Evolutionary conservation across 306 rosid species (phyloP).

Genomic region (Vigna nakashimae): DNA sequence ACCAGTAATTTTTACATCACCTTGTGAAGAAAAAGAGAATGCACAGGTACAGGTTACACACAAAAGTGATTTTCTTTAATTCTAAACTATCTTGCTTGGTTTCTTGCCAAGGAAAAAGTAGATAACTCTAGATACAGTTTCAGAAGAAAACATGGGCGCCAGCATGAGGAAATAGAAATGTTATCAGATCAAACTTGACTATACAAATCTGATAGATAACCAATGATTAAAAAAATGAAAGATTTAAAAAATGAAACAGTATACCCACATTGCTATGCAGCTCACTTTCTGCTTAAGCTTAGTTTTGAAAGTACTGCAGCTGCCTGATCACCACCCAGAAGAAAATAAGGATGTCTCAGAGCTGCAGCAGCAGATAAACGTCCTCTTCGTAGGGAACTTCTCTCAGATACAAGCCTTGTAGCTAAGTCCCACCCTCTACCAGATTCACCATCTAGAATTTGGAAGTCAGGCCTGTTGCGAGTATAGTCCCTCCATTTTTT

Average conservation of each 20-base stretch:
- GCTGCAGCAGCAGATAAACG: slow-evolving; percentile 88
- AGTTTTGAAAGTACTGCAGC: slow-evolving; percentile 88
- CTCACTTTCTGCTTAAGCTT: slow-evolving; percentile 64
- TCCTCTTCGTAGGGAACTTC: slow-evolving; percentile 75
- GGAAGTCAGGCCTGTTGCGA: slow-evolving; percentile 65
- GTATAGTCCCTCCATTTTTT: slow-evolving; percentile 79
- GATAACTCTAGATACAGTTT: background rate
- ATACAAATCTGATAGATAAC: slow-evolving; percentile 5
- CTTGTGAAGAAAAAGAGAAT: slow-evolving; percentile 14
- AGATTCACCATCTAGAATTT: slow-evolving; percentile 77
- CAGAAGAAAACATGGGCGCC: background rate
- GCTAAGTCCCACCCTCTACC: slow-evolving; percentile 96
- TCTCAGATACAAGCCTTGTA: slow-evolving; percentile 77
- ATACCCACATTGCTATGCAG: slow-evolving; percentile 44
- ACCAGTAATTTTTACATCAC: slow-evolving; percentile 3
- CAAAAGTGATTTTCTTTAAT: slow-evolving; percentile 6
- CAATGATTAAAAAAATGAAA: slow-evolving; percentile 3
- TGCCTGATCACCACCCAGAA: slow-evolving; percentile 92
- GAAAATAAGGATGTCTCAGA: slow-evolving; percentile 89
- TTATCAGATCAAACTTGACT: slow-evolving; percentile 5
- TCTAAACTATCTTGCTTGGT: slow-evolving; percentile 13
- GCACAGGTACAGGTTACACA: background rate
- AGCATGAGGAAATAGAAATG: slow-evolving; percentile 9
- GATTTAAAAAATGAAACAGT: slow-evolving; percentile 6
- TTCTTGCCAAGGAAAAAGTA: slow-evolving; percentile 19